phyloP scores from a whole-genome alignment of 768 basidiomycete genomes.

The Rhodotorula graminis region DNA sequence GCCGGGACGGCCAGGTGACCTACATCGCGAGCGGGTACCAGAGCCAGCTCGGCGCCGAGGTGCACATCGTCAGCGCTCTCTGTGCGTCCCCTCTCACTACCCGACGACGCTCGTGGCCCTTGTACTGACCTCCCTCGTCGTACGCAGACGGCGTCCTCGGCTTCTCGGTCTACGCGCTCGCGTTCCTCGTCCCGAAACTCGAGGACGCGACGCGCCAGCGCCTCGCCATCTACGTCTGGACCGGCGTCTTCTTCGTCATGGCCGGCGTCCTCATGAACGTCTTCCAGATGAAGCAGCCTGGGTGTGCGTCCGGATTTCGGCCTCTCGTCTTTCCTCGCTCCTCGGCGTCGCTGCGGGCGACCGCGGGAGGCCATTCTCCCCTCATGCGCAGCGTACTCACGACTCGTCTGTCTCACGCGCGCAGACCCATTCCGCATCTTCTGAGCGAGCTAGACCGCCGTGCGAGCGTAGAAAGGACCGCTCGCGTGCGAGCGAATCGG shows the following conservation, averaged over 20 bases:
- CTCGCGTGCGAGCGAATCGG: too few species aligned
- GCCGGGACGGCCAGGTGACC: conserved; percentile 49
- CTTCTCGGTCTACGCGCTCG: conserved; percentile 70
- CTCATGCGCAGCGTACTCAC: too few species aligned
- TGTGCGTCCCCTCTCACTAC: conserved; percentile 66
- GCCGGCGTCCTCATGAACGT: conserved; percentile 29
- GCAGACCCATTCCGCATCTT: conserved; percentile 34
- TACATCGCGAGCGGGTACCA: conserved; percentile 87
- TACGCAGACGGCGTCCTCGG: conserved; percentile 77
- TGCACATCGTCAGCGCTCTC: conserved; percentile 73
- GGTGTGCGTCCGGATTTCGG: conserved; percentile 10
- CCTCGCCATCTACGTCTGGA: conserved; percentile 84
- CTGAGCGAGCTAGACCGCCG: neutral
- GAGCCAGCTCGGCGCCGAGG: conserved; percentile 88
- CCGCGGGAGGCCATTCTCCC: too few species aligned
- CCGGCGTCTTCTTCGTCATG: conserved; percentile 43
- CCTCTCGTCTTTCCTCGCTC: neutral
- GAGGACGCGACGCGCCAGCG: conserved; percentile 73
- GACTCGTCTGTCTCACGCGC: too few species aligned
- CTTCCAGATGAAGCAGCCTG: conserved; percentile 33
- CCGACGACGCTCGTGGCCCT: too few species aligned
- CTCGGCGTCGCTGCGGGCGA: neutral
- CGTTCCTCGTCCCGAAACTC: conserved; percentile 61
- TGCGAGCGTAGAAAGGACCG: neutral
- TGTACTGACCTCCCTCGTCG: neutral